These are phyloP conservation scores for Alloteropsis semialata DNA, from an alignment of 176 grass and related monocot genomes.

Conservation along the genomic window DNA sequence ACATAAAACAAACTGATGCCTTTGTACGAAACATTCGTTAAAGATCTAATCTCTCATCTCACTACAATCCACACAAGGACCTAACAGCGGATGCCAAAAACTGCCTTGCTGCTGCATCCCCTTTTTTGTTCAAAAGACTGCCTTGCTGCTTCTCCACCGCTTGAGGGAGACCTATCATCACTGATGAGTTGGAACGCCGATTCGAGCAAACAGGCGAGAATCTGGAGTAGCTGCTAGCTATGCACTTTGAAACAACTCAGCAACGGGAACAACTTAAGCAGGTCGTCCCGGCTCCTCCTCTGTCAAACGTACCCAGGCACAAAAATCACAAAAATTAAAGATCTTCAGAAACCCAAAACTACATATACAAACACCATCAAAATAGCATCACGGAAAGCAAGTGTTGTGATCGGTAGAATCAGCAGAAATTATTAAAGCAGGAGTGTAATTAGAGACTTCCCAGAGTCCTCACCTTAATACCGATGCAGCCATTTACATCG, in stretches of 20 bases:
- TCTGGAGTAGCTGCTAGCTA: constrained; percentile 21
- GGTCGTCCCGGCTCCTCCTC: constrained; percentile 65
- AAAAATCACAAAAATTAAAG: background rate
- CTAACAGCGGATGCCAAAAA: background rate
- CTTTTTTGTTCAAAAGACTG: too few relatives aligned
- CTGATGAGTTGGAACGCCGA: background rate
- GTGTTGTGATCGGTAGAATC: background rate
- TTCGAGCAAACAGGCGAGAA: background rate
- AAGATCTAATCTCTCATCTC: background rate
- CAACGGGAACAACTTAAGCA: constrained; percentile 57
- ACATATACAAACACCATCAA: background rate
- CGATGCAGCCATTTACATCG: constrained; percentile 86
- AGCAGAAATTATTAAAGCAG: background rate
- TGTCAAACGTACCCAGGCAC: constrained; percentile 28
- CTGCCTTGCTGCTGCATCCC: background rate
- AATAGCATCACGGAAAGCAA: background rate
- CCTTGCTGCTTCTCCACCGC: background rate
- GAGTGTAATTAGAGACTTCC: background rate
- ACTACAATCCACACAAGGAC: background rate
- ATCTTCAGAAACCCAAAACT: background rate
- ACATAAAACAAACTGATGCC: too few relatives aligned
- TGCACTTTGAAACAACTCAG: constrained; percentile 91
- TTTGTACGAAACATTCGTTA: background rate
- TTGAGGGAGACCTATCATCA: background rate
- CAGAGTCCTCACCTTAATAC: constrained; percentile 63